Conservation (phyloP, 2,329 filamentous ascomycete genomes). For the Rachicladosporium sp. region DNA sequence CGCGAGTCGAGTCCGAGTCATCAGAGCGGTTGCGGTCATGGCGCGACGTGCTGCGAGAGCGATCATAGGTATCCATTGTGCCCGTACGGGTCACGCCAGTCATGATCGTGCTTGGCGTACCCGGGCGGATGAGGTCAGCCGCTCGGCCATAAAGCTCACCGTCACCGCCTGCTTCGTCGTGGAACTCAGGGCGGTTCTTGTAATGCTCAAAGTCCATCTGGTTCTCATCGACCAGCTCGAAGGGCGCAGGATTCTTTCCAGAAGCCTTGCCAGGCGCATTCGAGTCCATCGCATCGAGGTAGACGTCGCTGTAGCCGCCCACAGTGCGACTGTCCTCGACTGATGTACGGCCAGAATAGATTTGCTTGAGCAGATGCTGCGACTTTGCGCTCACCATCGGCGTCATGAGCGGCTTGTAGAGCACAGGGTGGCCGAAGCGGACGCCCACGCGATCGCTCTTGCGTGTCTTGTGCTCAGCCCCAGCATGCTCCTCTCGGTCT, state of each 20-base stretch:
- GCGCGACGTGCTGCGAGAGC: conserved; percentile 16
- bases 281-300: conserved; percentile 65
- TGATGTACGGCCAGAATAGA: conserved; percentile 62
- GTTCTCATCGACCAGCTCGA: conserved; percentile 79
- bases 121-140: conserved; percentile 47
- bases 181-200: conserved; percentile 82
- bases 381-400: conserved; percentile 92
- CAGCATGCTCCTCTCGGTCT: conserved; percentile 18
- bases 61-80: conserved; percentile 17
- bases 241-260: conserved; percentile 40
- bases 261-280: conserved; percentile 46
- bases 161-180: conserved; percentile 67
- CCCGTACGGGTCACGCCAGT: conserved; percentile 19
- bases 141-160: conserved; percentile 47
- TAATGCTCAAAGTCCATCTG: conserved; percentile 85
- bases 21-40: conserved; percentile 5
- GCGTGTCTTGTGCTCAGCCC: conserved; percentile 28
- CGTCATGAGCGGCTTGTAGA: conserved; percentile 80
- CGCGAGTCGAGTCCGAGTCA: conserved; percentile 20
- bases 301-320: conserved; percentile 72
- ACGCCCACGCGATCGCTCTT: conserved; percentile 57
- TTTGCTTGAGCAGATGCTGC: conserved; percentile 69
- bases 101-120: conserved; percentile 45
- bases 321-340: conserved; percentile 53
- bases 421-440: conserved; percentile 78